These are phyloP conservation scores for Leccinum pseudoinsigne DNA, from an alignment of 1,284 basidiomycete genomes.

Conservation along the genomic window DNA sequence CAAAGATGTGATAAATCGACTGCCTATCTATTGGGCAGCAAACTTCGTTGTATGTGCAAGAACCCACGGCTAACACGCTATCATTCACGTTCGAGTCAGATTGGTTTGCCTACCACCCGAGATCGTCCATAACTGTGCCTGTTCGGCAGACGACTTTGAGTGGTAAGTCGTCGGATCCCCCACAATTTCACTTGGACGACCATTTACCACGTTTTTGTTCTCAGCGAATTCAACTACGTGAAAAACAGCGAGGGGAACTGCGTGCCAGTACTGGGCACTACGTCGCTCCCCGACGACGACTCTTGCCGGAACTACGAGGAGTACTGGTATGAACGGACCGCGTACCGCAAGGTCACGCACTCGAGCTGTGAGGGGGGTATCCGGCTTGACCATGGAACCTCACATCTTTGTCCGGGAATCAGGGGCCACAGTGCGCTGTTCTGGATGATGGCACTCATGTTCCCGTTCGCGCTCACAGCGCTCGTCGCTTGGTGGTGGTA, in stretches of 20 bases:
- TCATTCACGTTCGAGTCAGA: conserved; percentile 34
- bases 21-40: conserved; percentile 67
- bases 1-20: conserved; percentile 66
- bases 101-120: conserved; percentile 62
- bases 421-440: conserved; percentile 71
- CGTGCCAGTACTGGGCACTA: conserved; percentile 69
- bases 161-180: conserved; percentile 57
- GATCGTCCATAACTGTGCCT: conserved; percentile 73
- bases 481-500: conserved; percentile 82
- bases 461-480: conserved; percentile 75
- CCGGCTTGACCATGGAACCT: conserved; percentile 68
- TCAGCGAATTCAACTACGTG: conserved; percentile 87
- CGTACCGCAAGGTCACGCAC: conserved; percentile 87
- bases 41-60: conserved; percentile 52
- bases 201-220: neutral
- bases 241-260: conserved; percentile 72
- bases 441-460: conserved; percentile 65
- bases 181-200: neutral
- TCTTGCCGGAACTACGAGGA: conserved; percentile 64
- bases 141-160: conserved; percentile 80
- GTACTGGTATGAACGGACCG: conserved; percentile 90
- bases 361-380: conserved; percentile 81
- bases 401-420: conserved; percentile 81
- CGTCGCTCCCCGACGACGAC: conserved; percentile 57
- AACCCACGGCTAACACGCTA: neutral